phyloP scores from a whole-genome alignment of 495 filamentous ascomycete genomes.

The Penicillium psychrofluorescens region DNA sequence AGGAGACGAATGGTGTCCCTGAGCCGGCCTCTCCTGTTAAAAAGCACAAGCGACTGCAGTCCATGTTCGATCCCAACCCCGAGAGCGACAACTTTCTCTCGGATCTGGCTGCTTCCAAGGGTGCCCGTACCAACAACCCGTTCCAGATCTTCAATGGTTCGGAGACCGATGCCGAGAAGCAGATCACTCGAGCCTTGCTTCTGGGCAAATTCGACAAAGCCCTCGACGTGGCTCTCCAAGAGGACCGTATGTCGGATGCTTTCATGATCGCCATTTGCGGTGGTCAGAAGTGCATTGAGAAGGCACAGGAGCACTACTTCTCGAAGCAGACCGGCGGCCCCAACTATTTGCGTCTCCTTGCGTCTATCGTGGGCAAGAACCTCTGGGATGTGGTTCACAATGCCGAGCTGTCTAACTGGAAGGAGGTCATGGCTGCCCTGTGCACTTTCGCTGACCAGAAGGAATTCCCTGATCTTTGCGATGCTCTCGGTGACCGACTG shows the following conservation, averaged over 20 bases:
- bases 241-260: conserved; percentile 86
- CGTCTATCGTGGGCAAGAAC: conserved; percentile 91
- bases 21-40: conserved; percentile 37
- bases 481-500: conserved; percentile 87
- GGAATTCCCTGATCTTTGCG: conserved; percentile 94
- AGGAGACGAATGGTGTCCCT: conserved; percentile 42
- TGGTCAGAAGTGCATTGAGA: conserved; percentile 86
- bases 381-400: conserved; percentile 98
- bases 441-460: conserved; percentile 88
- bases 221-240: conserved; percentile 77
- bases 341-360: conserved; percentile 86
- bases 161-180: conserved; percentile 74
- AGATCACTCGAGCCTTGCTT: conserved; percentile 80
- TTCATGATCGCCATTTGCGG: conserved; percentile 98
- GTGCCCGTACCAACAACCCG: conserved; percentile 75
- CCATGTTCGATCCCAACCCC: conserved; percentile 72
- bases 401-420: conserved; percentile 87
- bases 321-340: conserved; percentile 71
- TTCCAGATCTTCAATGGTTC: conserved; percentile 77
- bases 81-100: conserved; percentile 78
- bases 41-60: conserved; percentile 61
- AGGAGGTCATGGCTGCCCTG: conserved; percentile 88
- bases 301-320: conserved; percentile 88
- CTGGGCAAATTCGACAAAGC: conserved; percentile 88
- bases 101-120: conserved; percentile 67